These are phyloP conservation scores for Balakata baccata DNA, from an alignment of 345 rosid genomes.

Conservation along the genomic window DNA sequence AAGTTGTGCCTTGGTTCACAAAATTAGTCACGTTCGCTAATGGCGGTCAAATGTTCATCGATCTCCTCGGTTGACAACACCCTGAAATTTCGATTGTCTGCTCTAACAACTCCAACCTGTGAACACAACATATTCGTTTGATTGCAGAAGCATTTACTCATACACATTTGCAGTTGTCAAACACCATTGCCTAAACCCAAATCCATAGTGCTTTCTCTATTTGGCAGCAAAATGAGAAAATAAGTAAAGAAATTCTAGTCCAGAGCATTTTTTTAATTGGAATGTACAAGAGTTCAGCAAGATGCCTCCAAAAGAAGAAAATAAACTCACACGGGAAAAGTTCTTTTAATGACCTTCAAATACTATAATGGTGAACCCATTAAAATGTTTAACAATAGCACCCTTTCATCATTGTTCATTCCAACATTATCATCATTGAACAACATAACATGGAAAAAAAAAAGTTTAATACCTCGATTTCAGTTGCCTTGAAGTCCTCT, in stretches of 20 bases:
- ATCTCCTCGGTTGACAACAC: constrained; percentile 63
- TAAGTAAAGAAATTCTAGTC: too few relatives aligned
- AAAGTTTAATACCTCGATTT: constrained; percentile 60
- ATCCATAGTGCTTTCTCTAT: too few relatives aligned
- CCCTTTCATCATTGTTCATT: neutral
- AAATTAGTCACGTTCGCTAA: constrained; percentile 68
- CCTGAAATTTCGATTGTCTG: constrained; percentile 53
- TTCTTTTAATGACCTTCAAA: too few relatives aligned
- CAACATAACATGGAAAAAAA: neutral
- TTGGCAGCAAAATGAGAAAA: neutral
- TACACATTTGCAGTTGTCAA: neutral
- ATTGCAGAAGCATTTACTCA: neutral
- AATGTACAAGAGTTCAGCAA: too few relatives aligned
- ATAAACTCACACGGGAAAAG: too few relatives aligned
- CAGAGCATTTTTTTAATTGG: too few relatives aligned
- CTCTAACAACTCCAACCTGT: constrained; percentile 78
- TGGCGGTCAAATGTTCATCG: constrained; percentile 77
- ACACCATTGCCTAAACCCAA: neutral
- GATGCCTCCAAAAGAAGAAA: too few relatives aligned
- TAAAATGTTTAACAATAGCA: too few relatives aligned
- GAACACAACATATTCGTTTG: neutral
- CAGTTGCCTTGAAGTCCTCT: constrained; percentile 90
- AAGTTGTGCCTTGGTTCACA: neutral
- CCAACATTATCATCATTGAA: neutral
- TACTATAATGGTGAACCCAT: too few relatives aligned